Evolutionary conservation across 2,329 filamentous ascomycete species (phyloP), one percentile per base, ranked within the genome.

Genomic region (Fusarium xylarioides): DNA sequence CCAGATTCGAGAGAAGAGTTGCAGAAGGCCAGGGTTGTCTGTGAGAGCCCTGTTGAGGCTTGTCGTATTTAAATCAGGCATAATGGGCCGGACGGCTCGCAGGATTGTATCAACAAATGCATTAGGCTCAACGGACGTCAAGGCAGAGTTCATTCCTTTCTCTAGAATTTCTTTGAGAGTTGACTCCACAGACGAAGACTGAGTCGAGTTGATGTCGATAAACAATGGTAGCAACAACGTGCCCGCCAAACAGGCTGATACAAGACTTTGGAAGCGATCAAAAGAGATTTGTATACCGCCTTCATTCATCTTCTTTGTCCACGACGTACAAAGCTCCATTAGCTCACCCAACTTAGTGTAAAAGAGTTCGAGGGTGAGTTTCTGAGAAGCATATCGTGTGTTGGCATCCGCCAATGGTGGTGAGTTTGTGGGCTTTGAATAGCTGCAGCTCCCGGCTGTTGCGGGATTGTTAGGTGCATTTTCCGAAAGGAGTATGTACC

Each of bases 401-500:
- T 71, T 79, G 3, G 77, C 58, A 66, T 84, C 81, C 10, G 80
- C 76, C 21, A 76, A 44, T 6, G 76, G 75, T 30, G 73, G 58
- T 26, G 70, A 52, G 19, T 66, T 65, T 38, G 65, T 70, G 7
- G 30, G 44, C 4, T 47, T 63, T 10, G 68, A 63, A 23, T 49
- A 44, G 6, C 60, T 66, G 34, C 57, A 57, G 19, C 68, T 56
- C 16, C 46, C 44, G 38, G 40, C 37, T 19, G 52, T 43, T 19
- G 37, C 38, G 10, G 53, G 26, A 3, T 42, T 46, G 11, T 53
- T 37, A 21, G 49, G 32, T 19, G 76, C 54, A 28, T 74, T 79
- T 4, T 86, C 82, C 16, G 91, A 80, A 4, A 91, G 82, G 5
- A 91, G 81, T 10, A 91, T 82, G 69, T 91, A 92, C 50, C 85